Base-by-base conservation (phyloP, 306 rosid species). In the Medicago ruthenica region DNA sequence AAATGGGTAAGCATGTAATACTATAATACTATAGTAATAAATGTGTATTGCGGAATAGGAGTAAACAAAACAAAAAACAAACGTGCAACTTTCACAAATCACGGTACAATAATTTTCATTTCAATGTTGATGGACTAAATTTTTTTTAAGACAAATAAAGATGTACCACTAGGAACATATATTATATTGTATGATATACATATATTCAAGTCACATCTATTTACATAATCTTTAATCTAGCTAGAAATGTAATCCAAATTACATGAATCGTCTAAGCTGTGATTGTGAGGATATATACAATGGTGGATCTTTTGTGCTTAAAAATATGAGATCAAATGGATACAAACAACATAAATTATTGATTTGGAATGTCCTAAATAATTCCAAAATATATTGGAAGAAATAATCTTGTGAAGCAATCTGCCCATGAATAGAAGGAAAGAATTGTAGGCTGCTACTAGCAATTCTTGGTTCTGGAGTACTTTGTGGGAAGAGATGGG, bases 401-500 rank as follows among this genome's bases (percentile, higher is more conserved):
- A 74, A 71, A 48, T 10, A 72, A 44, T 79, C 64, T 54, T 69
- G 51, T 48, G 75, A 76, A 39, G 58, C 76, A 40, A 75, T 73
- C 69, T 34, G 24, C 69, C 78, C 62, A 20, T 20, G 40, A 22
- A 63, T n/a, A 6, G 64, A 78, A 81, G 65, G 22, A 39, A 74
- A 75, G 17, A 45, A 45, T 15, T 59, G 47, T 70, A 41, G 61
- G 15, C 54, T n/a, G 70, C 86, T n/a, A 67, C 86, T 86, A 96
- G 84, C 99, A 96, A 67, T 82, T 80, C 61, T 9, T 22, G 15
- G 90, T n/a, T 78, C 99, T 89, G 63, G 18, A 75, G 78, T 96
- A 96, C 79, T 87, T 57, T 7, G 97, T 80, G n/a, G 99, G 96
- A 78, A 96, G 87, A 76, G 99, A 89, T 42, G 97, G 90, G 77